Evolutionary conservation across 768 basidiomycete genomes (phyloP).

Genomic region (Chalciporus piperatus): DNA sequence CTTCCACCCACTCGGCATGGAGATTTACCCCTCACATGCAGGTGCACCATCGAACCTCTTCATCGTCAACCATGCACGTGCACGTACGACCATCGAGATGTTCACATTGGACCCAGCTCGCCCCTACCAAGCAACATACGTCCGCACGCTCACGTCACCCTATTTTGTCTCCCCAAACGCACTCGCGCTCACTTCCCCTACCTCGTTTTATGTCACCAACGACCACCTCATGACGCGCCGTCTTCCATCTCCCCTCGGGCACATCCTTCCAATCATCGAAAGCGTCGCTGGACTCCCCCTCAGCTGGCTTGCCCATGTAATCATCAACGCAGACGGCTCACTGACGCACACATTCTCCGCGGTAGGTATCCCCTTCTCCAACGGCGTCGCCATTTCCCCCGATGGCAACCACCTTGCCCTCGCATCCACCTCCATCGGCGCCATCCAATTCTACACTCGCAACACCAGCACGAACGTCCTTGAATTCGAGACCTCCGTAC

Average conservation of each 20-base stretch:
- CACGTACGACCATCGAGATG: slow-evolving; percentile 63
- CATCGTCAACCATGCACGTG: slow-evolving; percentile 66
- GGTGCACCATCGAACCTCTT: slow-evolving; percentile 57
- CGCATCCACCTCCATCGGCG: slow-evolving; percentile 47
- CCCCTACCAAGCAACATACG: slow-evolving; percentile 45
- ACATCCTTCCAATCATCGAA: slow-evolving; percentile 52
- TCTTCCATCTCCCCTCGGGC: slow-evolving; percentile 47
- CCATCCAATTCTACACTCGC: slow-evolving; percentile 53
- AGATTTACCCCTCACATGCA: slow-evolving; percentile 48
- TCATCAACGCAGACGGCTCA: slow-evolving; percentile 33
- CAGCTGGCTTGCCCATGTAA: slow-evolving; percentile 57
- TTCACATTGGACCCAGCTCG: slow-evolving; percentile 50
- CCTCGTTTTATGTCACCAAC: slow-evolving; percentile 70
- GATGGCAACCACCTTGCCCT: slow-evolving; percentile 51
- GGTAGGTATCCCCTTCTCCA: slow-evolving; percentile 59
- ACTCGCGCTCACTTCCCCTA: slow-evolving; percentile 60
- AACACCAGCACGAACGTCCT: slow-evolving; percentile 45
- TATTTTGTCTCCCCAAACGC: slow-evolving; percentile 66
- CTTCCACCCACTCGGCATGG: slow-evolving; percentile 73
- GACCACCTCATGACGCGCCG: slow-evolving; percentile 70
- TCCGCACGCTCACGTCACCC: slow-evolving; percentile 58
- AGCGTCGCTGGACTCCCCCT: slow-evolving; percentile 55
- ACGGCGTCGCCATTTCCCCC: slow-evolving; percentile 63
- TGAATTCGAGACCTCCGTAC: slow-evolving; percentile 35
- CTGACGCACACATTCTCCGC: slow-evolving; percentile 41